Evolutionary conservation across 2,329 filamentous ascomycete genomes (phyloP).

Genomic region (Macroventuria anomochaeta): DNA sequence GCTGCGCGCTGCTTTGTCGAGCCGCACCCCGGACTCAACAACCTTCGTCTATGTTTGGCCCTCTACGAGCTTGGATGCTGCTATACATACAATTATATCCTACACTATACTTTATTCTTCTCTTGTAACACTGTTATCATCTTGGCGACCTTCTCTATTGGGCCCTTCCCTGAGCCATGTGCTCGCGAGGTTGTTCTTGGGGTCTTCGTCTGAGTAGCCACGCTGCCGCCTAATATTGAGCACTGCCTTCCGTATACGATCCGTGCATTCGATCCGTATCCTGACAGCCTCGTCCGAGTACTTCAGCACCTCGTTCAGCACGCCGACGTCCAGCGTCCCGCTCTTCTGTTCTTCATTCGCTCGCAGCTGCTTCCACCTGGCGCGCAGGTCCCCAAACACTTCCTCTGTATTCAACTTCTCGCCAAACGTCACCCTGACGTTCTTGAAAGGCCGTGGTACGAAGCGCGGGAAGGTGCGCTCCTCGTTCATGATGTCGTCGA

Average conservation of each 20-base stretch:
- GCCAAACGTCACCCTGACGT: conserved; percentile 77
- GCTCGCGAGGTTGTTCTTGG: conserved; percentile 76
- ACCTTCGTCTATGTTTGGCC: not conserved
- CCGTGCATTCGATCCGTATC: conserved; percentile 80
- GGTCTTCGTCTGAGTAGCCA: conserved; percentile 81
- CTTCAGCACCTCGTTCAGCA: conserved; percentile 69
- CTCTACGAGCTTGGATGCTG: not conserved
- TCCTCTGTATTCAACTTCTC: conserved; percentile 75
- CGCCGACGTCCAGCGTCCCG: conserved; percentile 58
- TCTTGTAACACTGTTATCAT: conserved; percentile 66
- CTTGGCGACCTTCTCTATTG: conserved; percentile 62
- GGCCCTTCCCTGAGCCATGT: conserved; percentile 73
- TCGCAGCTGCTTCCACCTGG: conserved; percentile 73
- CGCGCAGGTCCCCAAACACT: conserved; percentile 78
- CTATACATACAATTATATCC: conserved; percentile 1
- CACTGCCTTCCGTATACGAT: conserved; percentile 78
- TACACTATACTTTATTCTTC: conserved; percentile 53
- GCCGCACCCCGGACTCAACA: not conserved
- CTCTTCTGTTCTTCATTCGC: conserved; percentile 58
- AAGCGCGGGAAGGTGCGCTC: conserved; percentile 79
- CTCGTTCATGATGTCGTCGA: conserved; percentile 88
- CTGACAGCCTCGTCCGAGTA: conserved; percentile 76
- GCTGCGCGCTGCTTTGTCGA: conserved; percentile 16
- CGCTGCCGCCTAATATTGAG: conserved; percentile 74
- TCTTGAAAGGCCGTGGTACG: conserved; percentile 75